Evolutionary conservation across 345 rosid genomes (phyloP).

Genomic region (Citrus maxima): DNA sequence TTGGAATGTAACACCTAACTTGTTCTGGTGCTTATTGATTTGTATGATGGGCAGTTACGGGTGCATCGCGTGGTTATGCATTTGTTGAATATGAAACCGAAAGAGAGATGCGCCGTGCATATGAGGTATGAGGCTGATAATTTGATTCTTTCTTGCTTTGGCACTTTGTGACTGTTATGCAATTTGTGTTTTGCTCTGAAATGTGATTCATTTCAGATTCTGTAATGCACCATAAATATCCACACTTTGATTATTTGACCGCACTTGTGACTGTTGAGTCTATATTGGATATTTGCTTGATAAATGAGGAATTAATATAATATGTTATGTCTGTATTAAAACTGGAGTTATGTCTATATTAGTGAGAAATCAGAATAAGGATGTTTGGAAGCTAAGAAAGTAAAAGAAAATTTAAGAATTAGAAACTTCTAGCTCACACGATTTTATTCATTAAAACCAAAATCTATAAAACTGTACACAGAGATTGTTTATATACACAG

Average conservation of each 20-base stretch:
- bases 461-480: no score
- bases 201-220: not conserved
- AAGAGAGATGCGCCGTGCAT: constrained; percentile 82
- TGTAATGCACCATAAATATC: not conserved
- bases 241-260: not conserved
- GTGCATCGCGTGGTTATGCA: constrained; percentile 85
- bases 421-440: no score
- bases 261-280: not conserved
- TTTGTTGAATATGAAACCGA: constrained; percentile 86
- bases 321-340: not conserved
- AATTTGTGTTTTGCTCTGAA: not conserved
- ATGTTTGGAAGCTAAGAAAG: no score
- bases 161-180: not conserved
- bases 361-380: no score
- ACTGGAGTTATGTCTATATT: no score
- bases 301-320: not conserved
- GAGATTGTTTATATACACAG: no score
- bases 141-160: not conserved
- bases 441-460: no score
- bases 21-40: not conserved
- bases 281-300: not conserved
- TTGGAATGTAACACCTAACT: not conserved
- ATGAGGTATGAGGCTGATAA: constrained; percentile 45
- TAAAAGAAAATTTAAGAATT: no score
- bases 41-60: constrained; percentile 56